Evolutionary conservation across 2,329 filamentous ascomycete genomes (phyloP).

Genomic region (Pestalotiopsis sp.): DNA sequence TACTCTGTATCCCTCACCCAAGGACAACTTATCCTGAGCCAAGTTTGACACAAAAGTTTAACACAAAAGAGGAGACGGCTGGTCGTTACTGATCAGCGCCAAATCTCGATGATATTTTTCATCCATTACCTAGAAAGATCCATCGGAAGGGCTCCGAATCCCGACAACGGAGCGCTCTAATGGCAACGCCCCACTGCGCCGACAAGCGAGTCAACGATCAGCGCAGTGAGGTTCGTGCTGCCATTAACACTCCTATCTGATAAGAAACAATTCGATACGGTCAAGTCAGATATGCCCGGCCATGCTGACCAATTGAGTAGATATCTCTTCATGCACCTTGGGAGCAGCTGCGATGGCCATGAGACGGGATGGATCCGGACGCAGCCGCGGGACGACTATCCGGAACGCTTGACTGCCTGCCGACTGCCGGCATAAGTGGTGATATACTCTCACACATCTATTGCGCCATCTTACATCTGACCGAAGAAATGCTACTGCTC

Average conservation of each 20-base stretch:
- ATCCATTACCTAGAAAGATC: not conserved
- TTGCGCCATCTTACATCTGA: no score
- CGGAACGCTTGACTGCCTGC: not conserved
- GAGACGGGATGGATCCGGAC: not conserved
- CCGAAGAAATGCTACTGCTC: not conserved
- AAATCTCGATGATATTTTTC: not conserved
- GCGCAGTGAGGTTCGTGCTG: not conserved
- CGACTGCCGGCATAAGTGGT: not conserved
- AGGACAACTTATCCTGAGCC: not conserved
- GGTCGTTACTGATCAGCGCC: not conserved
- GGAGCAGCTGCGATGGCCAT: not conserved
- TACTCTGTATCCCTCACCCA: no score
- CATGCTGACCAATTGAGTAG: not conserved
- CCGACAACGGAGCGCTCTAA: not conserved
- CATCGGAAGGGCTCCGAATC: slow-evolving; percentile 3
- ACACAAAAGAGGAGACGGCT: not conserved
- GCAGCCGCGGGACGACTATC: not conserved
- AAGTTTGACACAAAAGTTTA: not conserved
- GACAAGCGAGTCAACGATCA: not conserved
- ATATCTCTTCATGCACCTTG: not conserved
- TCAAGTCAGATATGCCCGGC: not conserved
- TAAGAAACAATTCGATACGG: not conserved
- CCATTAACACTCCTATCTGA: not conserved
- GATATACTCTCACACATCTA: not conserved
- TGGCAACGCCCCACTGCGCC: not conserved